phyloP scores from a whole-genome alignment of 2,329 filamentous ascomycete genomes.

The Anisogramma anomala region DNA sequence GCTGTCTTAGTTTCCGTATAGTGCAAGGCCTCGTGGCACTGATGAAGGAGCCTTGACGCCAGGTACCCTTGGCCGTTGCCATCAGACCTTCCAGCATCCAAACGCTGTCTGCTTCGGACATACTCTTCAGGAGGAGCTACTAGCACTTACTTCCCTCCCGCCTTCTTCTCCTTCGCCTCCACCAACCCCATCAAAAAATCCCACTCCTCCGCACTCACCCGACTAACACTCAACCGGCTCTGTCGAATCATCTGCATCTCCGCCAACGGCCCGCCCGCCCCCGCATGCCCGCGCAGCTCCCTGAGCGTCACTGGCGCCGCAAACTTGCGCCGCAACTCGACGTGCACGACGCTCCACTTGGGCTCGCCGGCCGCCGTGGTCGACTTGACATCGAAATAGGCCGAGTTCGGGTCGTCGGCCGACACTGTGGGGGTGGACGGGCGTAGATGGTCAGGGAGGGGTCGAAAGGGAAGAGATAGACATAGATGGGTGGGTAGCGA shows the following conservation, averaged over 20 bases:
- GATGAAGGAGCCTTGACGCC: too few species aligned
- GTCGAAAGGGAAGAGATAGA: background rate
- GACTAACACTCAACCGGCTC: constrained; percentile 69
- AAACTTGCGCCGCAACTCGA: constrained; percentile 79
- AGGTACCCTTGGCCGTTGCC: too few species aligned
- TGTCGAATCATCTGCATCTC: constrained; percentile 77
- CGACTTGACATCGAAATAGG: constrained; percentile 77
- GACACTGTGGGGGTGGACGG: constrained; percentile 35
- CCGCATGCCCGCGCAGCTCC: constrained; percentile 56
- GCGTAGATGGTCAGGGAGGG: background rate
- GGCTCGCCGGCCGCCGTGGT: constrained; percentile 51
- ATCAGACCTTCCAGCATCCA: too few species aligned
- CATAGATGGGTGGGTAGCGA: background rate
- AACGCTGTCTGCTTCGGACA: too few species aligned
- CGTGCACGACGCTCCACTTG: constrained; percentile 83
- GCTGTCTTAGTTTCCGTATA: too few species aligned
- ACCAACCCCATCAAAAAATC: constrained; percentile 45
- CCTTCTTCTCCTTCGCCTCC: constrained; percentile 25
- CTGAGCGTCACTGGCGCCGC: constrained; percentile 55
- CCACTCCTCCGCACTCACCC: constrained; percentile 55
- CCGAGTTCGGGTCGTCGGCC: constrained; percentile 58
- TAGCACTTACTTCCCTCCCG: too few species aligned
- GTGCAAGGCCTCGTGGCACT: too few species aligned
- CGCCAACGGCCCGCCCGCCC: constrained; percentile 45
- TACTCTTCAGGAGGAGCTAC: too few species aligned